These are phyloP conservation scores for Penicillium occitanis DNA, from an alignment of 2,329 filamentous ascomycete genomes.

Conservation along the genomic window DNA sequence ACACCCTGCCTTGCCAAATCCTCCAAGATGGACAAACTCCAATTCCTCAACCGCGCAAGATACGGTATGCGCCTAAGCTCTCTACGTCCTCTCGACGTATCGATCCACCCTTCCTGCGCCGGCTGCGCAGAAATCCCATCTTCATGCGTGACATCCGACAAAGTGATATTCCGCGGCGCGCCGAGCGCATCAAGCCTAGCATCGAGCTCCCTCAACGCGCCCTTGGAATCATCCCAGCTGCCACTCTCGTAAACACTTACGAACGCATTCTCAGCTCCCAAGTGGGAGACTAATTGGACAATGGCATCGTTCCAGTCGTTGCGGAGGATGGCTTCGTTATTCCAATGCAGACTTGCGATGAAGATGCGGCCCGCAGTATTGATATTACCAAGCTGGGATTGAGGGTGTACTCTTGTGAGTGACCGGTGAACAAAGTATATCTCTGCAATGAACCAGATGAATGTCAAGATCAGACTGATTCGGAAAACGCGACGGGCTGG, in stretches of 20 bases:
- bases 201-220: conserved; percentile 59
- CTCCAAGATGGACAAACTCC: conserved; percentile 59
- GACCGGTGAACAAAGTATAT: neutral
- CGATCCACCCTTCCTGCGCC: conserved; percentile 59
- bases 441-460: neutral
- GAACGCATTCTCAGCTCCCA: conserved; percentile 66
- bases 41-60: conserved; percentile 64
- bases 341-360: conserved; percentile 70
- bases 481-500: neutral
- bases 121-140: conserved; percentile 54
- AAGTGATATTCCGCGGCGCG: conserved; percentile 56
- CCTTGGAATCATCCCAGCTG: conserved; percentile 68
- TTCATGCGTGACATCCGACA: conserved; percentile 60
- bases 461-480: neutral
- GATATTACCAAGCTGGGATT: neutral
- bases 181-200: conserved; percentile 52
- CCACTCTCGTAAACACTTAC: conserved; percentile 69
- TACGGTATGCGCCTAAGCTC: conserved; percentile 69
- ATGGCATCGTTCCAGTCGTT: conserved; percentile 64
- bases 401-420: neutral
- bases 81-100: conserved; percentile 54
- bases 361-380: conserved; percentile 50
- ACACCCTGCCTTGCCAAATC: conserved; percentile 52
- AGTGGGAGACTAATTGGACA: conserved; percentile 54
- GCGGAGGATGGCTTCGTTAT: conserved; percentile 60